Evolutionary conservation across 2,329 filamentous ascomycete genomes (phyloP), one percentile per base, ranked within the genome.

Genomic region (Gyromitra esculenta): DNA sequence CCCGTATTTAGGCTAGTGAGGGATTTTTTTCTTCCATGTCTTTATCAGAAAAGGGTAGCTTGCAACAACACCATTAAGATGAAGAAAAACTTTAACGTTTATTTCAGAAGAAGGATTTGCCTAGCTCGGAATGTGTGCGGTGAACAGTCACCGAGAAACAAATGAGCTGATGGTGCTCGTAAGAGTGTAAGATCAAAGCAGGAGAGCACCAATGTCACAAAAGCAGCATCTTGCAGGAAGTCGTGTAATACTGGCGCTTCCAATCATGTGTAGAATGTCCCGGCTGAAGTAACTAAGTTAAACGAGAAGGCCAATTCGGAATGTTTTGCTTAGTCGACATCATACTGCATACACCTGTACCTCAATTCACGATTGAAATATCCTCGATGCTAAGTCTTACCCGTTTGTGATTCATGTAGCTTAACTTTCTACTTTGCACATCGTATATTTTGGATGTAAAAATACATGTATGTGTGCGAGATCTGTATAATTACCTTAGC

Each of bases 181-280:
- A 74, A n/a, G 41, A 69, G 68, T 60, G 71, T 74, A 69, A 35
- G 45, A 63, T 45, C 56, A 68, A 39, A 62, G 31, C n/a, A 52
- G 67, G 56, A 60, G 43, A 62, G 50, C 48, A 64, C 45, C 35
- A 64, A 48, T 21, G 25, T 71, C 57, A 71, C 71, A 43, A 69
- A 73, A 71, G 66, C 54, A 56, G 45, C 56, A 68, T 50, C 48
- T 62, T 74, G 71, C 71, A 74, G 71, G 64, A 74, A 63, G 71
- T 63, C 25, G 71, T 74, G 71, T 74, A 74, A 74, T 74, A 74
- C 39, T 73, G 71, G 71, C 56, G 56, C 71, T 69, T 69, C 66
- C 63, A 74, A 48, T 68, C 37, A 63, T 68, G 68, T 74, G 71
- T 56, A 74, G 45, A 62, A 62, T 54, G 69, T 63, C 69, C 71